Base-by-base conservation (phyloP, 805 yeast genomes). In the Sugiyamaella chiloensis region DNA sequence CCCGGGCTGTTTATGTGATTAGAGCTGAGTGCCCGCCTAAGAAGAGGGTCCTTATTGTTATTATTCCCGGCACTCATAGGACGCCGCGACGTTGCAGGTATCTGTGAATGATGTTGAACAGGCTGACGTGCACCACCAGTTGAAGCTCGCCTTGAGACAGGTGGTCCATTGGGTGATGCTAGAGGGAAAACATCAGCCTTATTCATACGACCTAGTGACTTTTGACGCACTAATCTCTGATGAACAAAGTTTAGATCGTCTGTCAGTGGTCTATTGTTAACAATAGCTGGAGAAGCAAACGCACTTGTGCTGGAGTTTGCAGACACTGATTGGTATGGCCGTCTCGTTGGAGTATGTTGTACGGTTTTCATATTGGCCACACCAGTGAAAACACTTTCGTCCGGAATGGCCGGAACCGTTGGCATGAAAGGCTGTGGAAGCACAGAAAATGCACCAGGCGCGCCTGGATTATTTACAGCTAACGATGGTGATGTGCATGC, bases 21-120 rank as follows among this genome's bases (percentile, higher is more conserved):
- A 19, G 53, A 42, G 17, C 53, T 50, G 19, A 52, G 32, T 9
- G 56, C 56, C 17, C 41, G 43, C 17, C 53, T 43, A 8, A 52
- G 44, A 23, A 52, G 39, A 39, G 56, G 56, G 20, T 14, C 42
- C 2, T 24, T 12, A 21, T 12, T 32, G 27, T 12, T 23, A 27
- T 23, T 17, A 24, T 21, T 14, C 21, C 32, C 32, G 11, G 34
- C 21, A 4, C 42, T 40, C n/a, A 21, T 23, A 24, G 52, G 35
- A 16, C 46, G 29, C 21, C 44, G 24, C 17, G 50, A 26, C 3
- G 24, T 36, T 17, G 20, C 27, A 6, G 53, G 23, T n/a, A n/a
- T n/a, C n/a, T n/a, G n/a, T n/a, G n/a, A n/a, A n/a, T n/a, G n/a
- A n/a, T n/a, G n/a, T n/a, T n/a, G n/a, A n/a, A 45, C 17, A 4